phyloP scores from a whole-genome alignment of 2,329 filamentous ascomycete species.

The Ophiostoma ulmi region DNA sequence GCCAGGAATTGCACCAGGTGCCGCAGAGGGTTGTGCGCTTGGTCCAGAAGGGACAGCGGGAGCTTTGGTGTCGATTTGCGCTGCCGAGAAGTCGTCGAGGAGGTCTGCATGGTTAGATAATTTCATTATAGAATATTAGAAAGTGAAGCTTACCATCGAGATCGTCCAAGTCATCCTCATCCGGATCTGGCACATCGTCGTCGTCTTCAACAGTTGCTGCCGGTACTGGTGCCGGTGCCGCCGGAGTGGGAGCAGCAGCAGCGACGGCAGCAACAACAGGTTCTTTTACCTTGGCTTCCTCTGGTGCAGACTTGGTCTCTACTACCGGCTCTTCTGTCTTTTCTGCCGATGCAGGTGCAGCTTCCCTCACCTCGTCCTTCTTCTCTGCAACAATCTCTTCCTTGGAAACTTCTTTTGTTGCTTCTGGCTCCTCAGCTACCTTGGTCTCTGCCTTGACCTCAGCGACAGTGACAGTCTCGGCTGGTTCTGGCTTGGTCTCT shows the following conservation, averaged over 20 bases:
- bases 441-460: background rate
- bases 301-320: background rate
- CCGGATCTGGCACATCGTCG: slow-evolving; percentile 73
- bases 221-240: slow-evolving; percentile 7
- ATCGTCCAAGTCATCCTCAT: slow-evolving; percentile 88
- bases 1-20: slow-evolving; percentile 20
- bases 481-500: background rate
- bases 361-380: background rate
- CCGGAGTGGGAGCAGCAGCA: background rate
- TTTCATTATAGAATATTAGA: background rate
- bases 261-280: background rate
- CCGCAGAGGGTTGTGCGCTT: slow-evolving; percentile 24
- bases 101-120: slow-evolving; percentile 57
- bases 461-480: background rate
- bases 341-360: background rate
- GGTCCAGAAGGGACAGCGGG: slow-evolving; percentile 31
- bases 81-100: slow-evolving; percentile 80
- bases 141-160: slow-evolving; percentile 64
- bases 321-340: background rate
- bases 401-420: background rate
- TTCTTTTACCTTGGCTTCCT: background rate
- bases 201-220: slow-evolving; percentile 31
- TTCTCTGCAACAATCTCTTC: background rate
- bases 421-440: background rate
- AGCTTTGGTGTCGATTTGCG: slow-evolving; percentile 50